These are phyloP conservation scores for Phytophthora capsici DNA, from an alignment of 352 stramenopile genomes.

Conservation along the genomic window DNA sequence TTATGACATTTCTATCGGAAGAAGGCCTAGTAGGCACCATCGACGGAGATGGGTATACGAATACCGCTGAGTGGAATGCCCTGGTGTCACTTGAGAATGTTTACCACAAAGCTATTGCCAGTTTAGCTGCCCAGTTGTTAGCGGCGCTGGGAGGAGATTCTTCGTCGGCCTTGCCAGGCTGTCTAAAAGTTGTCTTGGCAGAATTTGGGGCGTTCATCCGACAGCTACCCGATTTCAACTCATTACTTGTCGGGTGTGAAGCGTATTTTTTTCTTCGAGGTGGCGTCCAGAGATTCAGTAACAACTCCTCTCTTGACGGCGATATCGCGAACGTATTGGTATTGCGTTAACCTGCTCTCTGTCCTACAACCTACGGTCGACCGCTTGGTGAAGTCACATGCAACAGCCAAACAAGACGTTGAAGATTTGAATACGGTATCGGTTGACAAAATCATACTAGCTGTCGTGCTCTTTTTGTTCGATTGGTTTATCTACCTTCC, in stretches of 20 bases:
- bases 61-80: slow-evolving; percentile 31
- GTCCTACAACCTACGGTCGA: slow-evolving; percentile 32
- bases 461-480: slow-evolving; percentile 72
- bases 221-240: slow-evolving; percentile 67
- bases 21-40: slow-evolving; percentile 1
- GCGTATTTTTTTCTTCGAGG: slow-evolving; percentile 75
- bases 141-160: slow-evolving; percentile 19
- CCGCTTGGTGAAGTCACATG: neutral
- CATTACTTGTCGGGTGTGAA: slow-evolving; percentile 55
- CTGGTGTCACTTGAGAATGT: slow-evolving; percentile 42
- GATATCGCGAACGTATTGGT: slow-evolving; percentile 67
- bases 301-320: slow-evolving; percentile 66
- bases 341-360: slow-evolving; percentile 52
- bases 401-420: slow-evolving; percentile 12
- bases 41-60: slow-evolving; percentile 27
- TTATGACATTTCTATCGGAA: slow-evolving; percentile 39
- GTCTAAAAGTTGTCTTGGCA: slow-evolving; percentile 27
- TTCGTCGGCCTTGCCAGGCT: slow-evolving; percentile 5
- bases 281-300: slow-evolving; percentile 47
- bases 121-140: slow-evolving; percentile 29
- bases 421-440: slow-evolving; percentile 17
- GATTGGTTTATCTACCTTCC: slow-evolving; percentile 77
- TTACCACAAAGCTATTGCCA: slow-evolving; percentile 41
- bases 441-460: slow-evolving; percentile 54
- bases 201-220: slow-evolving; percentile 47